Conservation (phyloP, 345 rosid genomes). For the Toxicodendron radicans region DNA sequence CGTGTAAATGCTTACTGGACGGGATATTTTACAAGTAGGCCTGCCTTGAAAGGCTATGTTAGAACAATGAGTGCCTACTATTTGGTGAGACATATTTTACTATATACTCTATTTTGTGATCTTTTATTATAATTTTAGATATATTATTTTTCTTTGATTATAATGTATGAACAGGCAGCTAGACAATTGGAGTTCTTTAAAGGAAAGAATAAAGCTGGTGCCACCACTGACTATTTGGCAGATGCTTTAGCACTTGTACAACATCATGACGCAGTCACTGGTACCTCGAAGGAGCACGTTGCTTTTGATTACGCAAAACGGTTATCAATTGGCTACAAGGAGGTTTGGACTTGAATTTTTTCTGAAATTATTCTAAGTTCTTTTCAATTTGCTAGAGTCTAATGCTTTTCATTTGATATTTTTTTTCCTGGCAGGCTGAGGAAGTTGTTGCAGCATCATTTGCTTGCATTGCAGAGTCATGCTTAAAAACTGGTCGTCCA, state of each 20-base stretch:
- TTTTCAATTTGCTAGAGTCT: neutral
- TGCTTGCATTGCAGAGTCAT: constrained; percentile 33
- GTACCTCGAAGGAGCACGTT: constrained; percentile 54
- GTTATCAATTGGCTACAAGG: constrained; percentile 40
- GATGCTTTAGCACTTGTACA: constrained; percentile 51
- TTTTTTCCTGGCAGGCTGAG: constrained; percentile 36
- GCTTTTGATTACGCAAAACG: constrained; percentile 55
- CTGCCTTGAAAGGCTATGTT: constrained; percentile 47
- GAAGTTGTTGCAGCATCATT: constrained; percentile 46
- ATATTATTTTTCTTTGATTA: constrained; percentile 9
- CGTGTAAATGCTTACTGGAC: constrained; percentile 53
- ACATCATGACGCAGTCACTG: constrained; percentile 56
- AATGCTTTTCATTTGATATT: neutral
- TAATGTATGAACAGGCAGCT: constrained; percentile 39
- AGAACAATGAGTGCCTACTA: constrained; percentile 49
- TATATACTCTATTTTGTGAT: neutral
- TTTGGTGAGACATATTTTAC: constrained; percentile 32
- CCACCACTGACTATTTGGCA: constrained; percentile 43
- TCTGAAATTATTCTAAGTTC: neutral
- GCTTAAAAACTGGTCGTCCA: constrained; percentile 29
- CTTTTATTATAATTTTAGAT: neutral
- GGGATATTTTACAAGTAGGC: constrained; percentile 56
- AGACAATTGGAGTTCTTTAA: constrained; percentile 51
- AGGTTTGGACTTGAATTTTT: constrained; percentile 31
- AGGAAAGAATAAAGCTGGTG: constrained; percentile 39